A percentile compares a stretch with the other conserved stretches of the same genome.
phyloP scores from a whole-genome alignment of 2,329 filamentous ascomycete species.

The Clonostachys solani region DNA sequence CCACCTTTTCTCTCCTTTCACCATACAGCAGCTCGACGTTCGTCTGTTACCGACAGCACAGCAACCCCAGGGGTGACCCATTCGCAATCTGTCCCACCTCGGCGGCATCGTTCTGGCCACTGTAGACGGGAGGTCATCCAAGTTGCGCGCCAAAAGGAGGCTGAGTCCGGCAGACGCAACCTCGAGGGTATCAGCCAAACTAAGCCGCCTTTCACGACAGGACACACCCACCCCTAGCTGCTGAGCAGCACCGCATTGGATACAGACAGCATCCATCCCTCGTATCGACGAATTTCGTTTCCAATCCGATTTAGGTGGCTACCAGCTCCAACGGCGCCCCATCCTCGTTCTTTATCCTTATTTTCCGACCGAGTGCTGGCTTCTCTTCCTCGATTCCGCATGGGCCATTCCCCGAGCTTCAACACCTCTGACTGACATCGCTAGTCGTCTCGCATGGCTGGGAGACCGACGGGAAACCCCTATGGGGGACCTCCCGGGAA shows the following conservation, averaged over 20 bases:
- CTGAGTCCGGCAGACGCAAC: not conserved
- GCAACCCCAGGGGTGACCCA: too few relatives aligned
- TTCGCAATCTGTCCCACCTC: too few relatives aligned
- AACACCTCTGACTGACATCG: constrained; percentile 19
- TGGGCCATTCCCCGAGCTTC: constrained; percentile 20
- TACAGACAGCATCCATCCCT: not conserved
- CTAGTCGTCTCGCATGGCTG: constrained; percentile 54
- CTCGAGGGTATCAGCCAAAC: not conserved
- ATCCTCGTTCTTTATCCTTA: not conserved
- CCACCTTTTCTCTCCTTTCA: too few relatives aligned
- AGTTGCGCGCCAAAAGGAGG: constrained; percentile 5
- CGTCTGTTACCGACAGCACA: too few relatives aligned
- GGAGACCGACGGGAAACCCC: constrained; percentile 44
- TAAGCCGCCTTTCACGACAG: not conserved
- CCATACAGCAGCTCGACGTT: too few relatives aligned
- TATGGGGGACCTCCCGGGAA: constrained; percentile 43
- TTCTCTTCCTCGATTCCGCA: constrained; percentile 17
- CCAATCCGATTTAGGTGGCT: not conserved
- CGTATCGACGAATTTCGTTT: not conserved
- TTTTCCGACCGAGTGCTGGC: not conserved
- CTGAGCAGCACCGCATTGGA: too few relatives aligned
- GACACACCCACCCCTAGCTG: not conserved
- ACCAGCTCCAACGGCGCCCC: too few relatives aligned
- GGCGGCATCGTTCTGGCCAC: not conserved
- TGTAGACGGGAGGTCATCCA: not conserved